Evolutionary conservation across 2,329 filamentous ascomycete genomes (phyloP), one percentile per base, ranked within the genome.

Genomic region (Orbilia oligospora): DNA sequence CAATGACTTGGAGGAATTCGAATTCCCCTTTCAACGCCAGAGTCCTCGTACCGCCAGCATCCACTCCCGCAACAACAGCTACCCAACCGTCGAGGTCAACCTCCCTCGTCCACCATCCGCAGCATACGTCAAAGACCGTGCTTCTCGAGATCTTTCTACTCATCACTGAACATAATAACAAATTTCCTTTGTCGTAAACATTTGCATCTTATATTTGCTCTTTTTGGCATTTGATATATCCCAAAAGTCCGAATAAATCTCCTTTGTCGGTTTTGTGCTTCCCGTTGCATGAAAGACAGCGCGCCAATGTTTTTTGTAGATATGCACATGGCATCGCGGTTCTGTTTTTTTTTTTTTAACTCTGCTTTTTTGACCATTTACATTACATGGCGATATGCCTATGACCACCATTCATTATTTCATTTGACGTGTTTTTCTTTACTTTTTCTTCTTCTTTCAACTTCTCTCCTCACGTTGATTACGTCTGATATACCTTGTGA

Each of bases 191-290:
- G 73, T 71, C 48, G 67, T 18, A 22, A n/a, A 58, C 51, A 68
- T 63, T 53, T 75, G 58, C 58, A 65, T 65, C 6, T 55, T 68
- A 44, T 65, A 58, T 63, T 48, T 53, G 27, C 38, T 33, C 18
- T 51, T 49, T 22, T 36, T 38, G 38, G 22, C 51, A 36, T 48
- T 61, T 36, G 24, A 49, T 66, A 51, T 71, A 72, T 78, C 63
- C 75, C 75, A 78, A 78, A 78, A 78, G 75, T 78, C 68, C 58
- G 36, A 38, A 72, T 72, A 78, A 64, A 72, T 33, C 68, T 66
- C 63, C 56, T 65, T 76, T 58, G 61, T 38, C 61, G 24, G 18
- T 27, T 61, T 51, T 46, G n/a, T 53, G 24, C 24, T 24, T 55
- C 44, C n/a, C 36, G n/a, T 44, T 56, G 33, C 18, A 77, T 33